Evolutionary conservation across 306 rosid species (phyloP), one percentile per base, ranked within the genome.

Genomic region (Quercus variabilis): DNA sequence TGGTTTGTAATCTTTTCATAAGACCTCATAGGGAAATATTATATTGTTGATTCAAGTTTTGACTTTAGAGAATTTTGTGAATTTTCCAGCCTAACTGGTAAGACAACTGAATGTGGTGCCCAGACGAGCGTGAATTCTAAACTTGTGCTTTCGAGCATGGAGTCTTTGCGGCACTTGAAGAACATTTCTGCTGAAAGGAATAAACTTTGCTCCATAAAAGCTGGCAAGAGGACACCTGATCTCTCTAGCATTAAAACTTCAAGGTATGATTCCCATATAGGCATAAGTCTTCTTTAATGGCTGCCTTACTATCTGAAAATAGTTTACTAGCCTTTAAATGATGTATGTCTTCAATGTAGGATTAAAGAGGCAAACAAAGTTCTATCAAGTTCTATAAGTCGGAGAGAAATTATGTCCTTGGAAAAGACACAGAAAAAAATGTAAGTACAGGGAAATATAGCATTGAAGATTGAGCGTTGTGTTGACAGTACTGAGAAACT

Each of bases 171-270:
- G 79, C 83, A 76, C 77, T 41, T 84, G 56, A 89, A 84, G 85
- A 78, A 76, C 71, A 28, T 69, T 76, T 70, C 87, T 67, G 69
- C 73, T 49, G 92, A 87, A 55, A 89, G 81, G 83, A 90, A 69
- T 77, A 88, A 86, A 84, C 75, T 81, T 75, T 77, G 80, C 76
- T 79, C 87, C 28, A 54, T 75, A 21, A 88, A 87, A 83, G 38
- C 85, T 77, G 64, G 78, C 84, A 83, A 77, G 85, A 88, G 71
- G 78, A 73, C 81, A 56, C 82, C 90, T 62, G 73, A 81, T 78
- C 86, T 88, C 74, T 83, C 92, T 72, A 78, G 86, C 85, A 75
- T 78, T 72, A 88, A 79, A 73, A 49, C 77, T 80, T 86, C 82
- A 69, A 85, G 88, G 99, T 90, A 79, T 38, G 85, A 55, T 63